Conservation (phyloP, 2,329 filamentous ascomycete genomes). For the Cordyceps tenuipes region DNA sequence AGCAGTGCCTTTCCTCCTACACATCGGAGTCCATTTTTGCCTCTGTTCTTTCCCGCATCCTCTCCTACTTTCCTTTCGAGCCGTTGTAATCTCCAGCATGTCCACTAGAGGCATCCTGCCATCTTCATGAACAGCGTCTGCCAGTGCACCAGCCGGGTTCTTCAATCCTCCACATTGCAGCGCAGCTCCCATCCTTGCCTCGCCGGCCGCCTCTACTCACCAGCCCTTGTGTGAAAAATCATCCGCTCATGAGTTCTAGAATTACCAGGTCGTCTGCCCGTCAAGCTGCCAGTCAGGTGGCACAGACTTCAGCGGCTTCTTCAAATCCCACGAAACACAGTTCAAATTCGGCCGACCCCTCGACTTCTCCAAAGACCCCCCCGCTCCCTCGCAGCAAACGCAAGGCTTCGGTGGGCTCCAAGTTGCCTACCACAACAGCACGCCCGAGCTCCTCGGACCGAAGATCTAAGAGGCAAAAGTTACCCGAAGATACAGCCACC, state of each 20-base stretch:
- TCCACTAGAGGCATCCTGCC: neutral
- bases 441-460: conserved; percentile 36
- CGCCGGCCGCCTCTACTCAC: conserved; percentile 10
- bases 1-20: conserved; percentile 12
- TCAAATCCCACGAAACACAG: conserved; percentile 32
- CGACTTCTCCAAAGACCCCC: conserved; percentile 31
- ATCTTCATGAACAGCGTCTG: conserved; percentile 11
- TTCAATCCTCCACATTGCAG: neutral
- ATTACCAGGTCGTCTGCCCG: conserved; percentile 91
- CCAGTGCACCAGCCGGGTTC: neutral
- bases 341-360: conserved; percentile 27
- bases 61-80: neutral
- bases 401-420: conserved; percentile 55
- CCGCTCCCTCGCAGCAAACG: conserved; percentile 67
- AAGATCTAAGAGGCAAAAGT: conserved; percentile 65
- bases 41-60: neutral
- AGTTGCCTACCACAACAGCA: conserved; percentile 29
- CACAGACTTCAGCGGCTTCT: conserved; percentile 34
- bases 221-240: conserved; percentile 14
- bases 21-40: neutral
- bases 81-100: neutral
- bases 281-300: conserved; percentile 63
- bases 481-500: conserved; percentile 34
- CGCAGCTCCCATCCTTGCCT: neutral
- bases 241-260: conserved; percentile 87